Percentiles rank a stretch among this genome's conserved stretches.
These are phyloP conservation scores for Aspergillus ibericus DNA, from an alignment of 2,329 filamentous ascomycete genomes.

Conservation along the genomic window DNA sequence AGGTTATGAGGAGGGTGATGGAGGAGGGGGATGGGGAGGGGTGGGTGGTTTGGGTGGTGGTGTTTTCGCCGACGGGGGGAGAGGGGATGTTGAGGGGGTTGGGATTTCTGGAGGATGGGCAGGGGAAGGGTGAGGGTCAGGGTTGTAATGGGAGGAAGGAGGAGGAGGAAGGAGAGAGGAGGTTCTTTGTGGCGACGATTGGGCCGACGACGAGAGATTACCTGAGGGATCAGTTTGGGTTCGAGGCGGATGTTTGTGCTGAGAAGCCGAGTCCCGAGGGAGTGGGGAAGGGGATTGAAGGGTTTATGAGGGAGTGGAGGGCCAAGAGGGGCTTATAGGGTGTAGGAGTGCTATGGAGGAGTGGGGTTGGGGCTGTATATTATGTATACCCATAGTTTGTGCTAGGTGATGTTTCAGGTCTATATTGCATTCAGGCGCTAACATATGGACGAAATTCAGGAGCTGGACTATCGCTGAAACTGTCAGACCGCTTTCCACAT, in stretches of 20 bases:
- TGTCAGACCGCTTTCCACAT: background rate
- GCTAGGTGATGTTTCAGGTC: background rate
- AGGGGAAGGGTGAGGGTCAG: background rate
- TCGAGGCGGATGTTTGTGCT: conserved; percentile 63
- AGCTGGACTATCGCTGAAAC: conserved; percentile 3
- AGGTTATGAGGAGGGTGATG: background rate
- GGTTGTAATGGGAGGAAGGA: conserved; percentile 7
- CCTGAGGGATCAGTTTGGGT: conserved; percentile 50
- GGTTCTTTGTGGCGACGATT: conserved; percentile 74
- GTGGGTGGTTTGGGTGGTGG: conserved; percentile 40
- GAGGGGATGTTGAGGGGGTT: conserved; percentile 60
- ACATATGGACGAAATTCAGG: background rate
- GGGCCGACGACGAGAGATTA: conserved; percentile 87
- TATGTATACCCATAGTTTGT: conserved; percentile 8
- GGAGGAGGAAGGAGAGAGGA: conserved; percentile 6
- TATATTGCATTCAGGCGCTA: background rate
- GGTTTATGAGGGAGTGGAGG: conserved; percentile 39
- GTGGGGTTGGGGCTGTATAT: background rate
- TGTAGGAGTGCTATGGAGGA: background rate
- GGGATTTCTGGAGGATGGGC: conserved; percentile 19
- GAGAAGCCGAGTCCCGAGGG: conserved; percentile 79
- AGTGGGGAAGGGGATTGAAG: conserved; percentile 65
- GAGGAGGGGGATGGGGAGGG: conserved; percentile 34
- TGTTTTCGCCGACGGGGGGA: conserved; percentile 63
- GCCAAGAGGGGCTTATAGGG: background rate